Base-by-base conservation (phyloP, 2,329 filamentous ascomycete species). In the Ceratocystiopsis brevicomis region DNA sequence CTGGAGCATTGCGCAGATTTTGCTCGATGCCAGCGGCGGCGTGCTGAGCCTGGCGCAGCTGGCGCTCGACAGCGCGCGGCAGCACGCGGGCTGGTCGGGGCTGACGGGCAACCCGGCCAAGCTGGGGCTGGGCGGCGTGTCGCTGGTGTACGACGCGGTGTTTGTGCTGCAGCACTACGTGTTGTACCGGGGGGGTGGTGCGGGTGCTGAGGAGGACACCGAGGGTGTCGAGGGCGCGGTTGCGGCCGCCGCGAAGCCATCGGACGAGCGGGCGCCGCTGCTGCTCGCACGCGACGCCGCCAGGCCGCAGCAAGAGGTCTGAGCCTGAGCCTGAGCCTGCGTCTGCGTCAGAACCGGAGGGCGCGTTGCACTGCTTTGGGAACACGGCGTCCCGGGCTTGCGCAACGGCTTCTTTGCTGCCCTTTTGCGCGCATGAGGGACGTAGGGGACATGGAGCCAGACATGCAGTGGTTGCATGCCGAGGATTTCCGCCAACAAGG, bases 41-140 rank as follows among this genome's bases (percentile, higher is more conserved):
- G 56, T 90, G 16, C 64, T 96, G 41, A 93, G 84, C 47, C 69
- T 95, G 42, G 62, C 72, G 3, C 90, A 98, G 61, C 71, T 93
- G 48, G 63, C 78, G 18, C 77, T 96, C 48, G 90, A 96, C 62
- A 86, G 84, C 47, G 84, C 79, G 46, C 62, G 92, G 35, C 78
- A 90, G 58, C 71, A 70, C 44, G 25, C 25, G 5, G 85, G 94
- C 62, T 95, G 88, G 87, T 81, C 78, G 40, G 90, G 88, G 18
- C 68, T 96, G 45, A 86, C 79, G 0, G 88, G 87, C 1, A 96
- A 96, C 58, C 84, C 86, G 0, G 79, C 90, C 52, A 98, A 96
- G 63, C 76, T 96, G 46, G 76, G 78, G 3, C 68, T 96, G 37
- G 81, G 83, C 14, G 88, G 93, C 54, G 74, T 94, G 39, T 85